phyloP scores from a whole-genome alignment of 2,329 filamentous ascomycete genomes.

The Fusarium denticulatum region DNA sequence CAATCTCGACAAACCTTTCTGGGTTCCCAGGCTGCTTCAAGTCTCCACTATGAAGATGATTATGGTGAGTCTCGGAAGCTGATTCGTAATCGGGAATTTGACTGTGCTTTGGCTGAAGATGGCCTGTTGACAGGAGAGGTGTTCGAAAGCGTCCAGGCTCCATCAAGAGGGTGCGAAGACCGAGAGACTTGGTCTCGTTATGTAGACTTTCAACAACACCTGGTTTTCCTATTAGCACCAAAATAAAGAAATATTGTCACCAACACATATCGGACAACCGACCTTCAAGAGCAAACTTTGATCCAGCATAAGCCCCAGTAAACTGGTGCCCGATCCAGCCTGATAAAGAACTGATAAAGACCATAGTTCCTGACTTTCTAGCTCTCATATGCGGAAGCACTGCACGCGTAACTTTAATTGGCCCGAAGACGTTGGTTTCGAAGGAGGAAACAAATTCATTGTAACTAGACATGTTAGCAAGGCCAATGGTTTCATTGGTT shows the following conservation, averaged over 20 bases:
- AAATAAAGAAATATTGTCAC: background rate
- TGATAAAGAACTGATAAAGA: conserved; percentile 11
- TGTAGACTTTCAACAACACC: conserved; percentile 17
- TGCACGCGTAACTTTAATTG: conserved; percentile 4
- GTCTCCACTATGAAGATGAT: background rate
- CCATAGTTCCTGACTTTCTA: background rate
- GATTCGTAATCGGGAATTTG: conserved; percentile 1
- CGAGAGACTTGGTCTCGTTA: background rate
- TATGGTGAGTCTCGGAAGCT: background rate
- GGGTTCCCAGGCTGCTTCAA: conserved; percentile 3
- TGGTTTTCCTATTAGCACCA: background rate
- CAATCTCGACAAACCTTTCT: background rate
- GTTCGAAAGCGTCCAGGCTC: conserved; percentile 18
- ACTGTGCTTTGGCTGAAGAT: background rate
- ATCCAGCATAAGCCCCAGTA: conserved; percentile 5
- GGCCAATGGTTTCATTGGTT: rapidly evolving
- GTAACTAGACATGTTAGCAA: background rate
- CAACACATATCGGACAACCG: background rate
- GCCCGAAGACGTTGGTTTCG: conserved; percentile 17
- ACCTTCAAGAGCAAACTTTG: conserved; percentile 22
- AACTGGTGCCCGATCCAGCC: conserved; percentile 4
- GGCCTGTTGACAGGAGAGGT: background rate
- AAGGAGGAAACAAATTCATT: conserved; percentile 10
- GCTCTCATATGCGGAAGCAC: conserved; percentile 6
- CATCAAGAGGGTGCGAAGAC: conserved; percentile 5